phyloP scores from a whole-genome alignment of 208 protist species.

The Herpetomonas muscarum region DNA sequence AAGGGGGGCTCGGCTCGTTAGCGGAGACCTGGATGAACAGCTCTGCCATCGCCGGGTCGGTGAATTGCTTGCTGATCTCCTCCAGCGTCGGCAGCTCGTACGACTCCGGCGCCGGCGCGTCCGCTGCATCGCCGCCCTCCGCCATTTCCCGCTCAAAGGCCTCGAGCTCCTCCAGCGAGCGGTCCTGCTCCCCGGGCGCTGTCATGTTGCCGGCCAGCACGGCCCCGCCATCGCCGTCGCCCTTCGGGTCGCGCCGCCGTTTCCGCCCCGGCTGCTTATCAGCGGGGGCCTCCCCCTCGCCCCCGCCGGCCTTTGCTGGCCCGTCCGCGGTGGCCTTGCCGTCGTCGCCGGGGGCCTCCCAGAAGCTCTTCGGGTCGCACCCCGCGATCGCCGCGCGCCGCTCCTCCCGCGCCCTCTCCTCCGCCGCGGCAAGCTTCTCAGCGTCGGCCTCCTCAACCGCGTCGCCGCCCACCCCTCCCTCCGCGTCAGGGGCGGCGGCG shows the following conservation, averaged over 20 bases:
- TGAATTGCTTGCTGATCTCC: conserved; percentile 75
- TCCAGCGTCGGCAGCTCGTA: conserved; percentile 74
- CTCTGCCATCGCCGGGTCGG: conserved; percentile 69
- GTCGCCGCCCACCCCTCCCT: conserved; percentile 1
- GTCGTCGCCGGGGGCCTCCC: conserved; percentile 8
- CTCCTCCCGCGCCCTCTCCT: conserved; percentile 11
- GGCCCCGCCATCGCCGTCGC: conserved; percentile 1
- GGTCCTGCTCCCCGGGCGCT: conserved; percentile 28
- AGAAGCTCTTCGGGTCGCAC: conserved; percentile 18
- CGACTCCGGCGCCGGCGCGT: conserved; percentile 12
- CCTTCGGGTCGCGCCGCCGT: conserved; percentile 7
- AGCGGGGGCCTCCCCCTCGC: neutral
- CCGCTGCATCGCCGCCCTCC: conserved; percentile 9
- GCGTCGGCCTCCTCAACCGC: neutral
- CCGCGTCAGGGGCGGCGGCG: conserved; percentile 1
- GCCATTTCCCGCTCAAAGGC: neutral
- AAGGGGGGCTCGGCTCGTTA: conserved; percentile 15
- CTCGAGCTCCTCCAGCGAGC: conserved; percentile 56
- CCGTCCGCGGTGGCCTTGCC: neutral
- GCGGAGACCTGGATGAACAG: conserved; percentile 79
- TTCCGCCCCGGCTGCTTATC: neutral
- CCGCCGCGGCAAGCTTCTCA: conserved; percentile 3
- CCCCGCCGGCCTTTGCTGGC: neutral
- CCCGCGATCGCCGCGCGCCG: conserved; percentile 15
- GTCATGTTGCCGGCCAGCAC: conserved; percentile 13